These are phyloP conservation scores for Botryosphaeria agaves DNA, from an alignment of 2,329 filamentous ascomycete species.

Conservation along the genomic window DNA sequence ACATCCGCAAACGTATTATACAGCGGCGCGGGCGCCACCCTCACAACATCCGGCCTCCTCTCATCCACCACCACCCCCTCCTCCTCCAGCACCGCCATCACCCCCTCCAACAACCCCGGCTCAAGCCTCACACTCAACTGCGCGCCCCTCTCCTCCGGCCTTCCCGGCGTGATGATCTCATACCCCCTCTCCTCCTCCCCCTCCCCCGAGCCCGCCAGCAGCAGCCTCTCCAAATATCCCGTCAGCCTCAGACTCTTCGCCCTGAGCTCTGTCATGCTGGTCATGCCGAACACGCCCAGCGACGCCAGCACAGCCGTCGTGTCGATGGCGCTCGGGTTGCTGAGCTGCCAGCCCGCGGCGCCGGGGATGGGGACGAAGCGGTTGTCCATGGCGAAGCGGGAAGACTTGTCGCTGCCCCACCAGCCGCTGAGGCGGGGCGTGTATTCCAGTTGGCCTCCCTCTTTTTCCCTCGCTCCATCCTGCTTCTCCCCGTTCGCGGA, in stretches of 20 bases:
- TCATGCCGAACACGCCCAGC: constrained; percentile 56
- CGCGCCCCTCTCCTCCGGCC: constrained; percentile 52
- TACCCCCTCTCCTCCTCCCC: constrained; percentile 15
- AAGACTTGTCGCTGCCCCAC: constrained; percentile 69
- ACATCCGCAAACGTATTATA: constrained; percentile 72
- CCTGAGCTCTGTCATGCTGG: constrained; percentile 50
- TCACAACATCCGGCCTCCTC: constrained; percentile 68
- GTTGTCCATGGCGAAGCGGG: constrained; percentile 72
- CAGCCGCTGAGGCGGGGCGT: constrained; percentile 59
- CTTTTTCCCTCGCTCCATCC: constrained; percentile 1
- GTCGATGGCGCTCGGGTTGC: constrained; percentile 67
- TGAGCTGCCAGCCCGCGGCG: constrained; percentile 69
- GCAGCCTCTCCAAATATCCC: constrained; percentile 54
- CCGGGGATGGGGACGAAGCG: constrained; percentile 60
- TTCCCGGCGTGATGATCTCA: constrained; percentile 49
- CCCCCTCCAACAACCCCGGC: constrained; percentile 50
- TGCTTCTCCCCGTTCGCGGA: not conserved
- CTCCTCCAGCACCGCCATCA: constrained; percentile 45
- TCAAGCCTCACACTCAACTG: constrained; percentile 60
- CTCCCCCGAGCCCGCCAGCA: constrained; percentile 21
- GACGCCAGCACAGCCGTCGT: constrained; percentile 57
- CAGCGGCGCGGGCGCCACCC: constrained; percentile 67
- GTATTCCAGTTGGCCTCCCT: constrained; percentile 29
- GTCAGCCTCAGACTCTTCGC: constrained; percentile 58
- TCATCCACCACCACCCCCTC: constrained; percentile 65